Evolutionary conservation across 2,329 filamentous ascomycete species (phyloP).

Genomic region (Colletotrichum musicola): DNA sequence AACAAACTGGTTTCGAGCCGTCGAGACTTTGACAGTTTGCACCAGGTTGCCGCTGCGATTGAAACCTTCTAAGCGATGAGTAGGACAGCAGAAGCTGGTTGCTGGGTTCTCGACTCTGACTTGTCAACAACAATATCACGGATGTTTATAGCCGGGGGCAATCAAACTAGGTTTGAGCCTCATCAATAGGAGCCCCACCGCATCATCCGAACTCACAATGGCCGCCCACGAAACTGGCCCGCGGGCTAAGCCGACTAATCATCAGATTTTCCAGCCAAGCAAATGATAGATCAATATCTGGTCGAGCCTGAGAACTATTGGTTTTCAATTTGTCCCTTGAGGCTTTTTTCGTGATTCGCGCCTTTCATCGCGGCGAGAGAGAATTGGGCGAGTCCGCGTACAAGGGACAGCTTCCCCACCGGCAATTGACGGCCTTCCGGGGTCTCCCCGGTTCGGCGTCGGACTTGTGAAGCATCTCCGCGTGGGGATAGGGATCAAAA

Average conservation of each 20-base stretch:
- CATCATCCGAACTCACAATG: conserved; percentile 13
- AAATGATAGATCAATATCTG: no score
- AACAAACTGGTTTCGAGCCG: background rate
- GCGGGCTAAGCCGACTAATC: conserved; percentile 3
- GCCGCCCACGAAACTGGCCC: background rate
- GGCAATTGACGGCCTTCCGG: background rate
- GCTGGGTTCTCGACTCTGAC: background rate
- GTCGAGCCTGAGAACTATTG: no score
- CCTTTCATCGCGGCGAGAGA: no score
- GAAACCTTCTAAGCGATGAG: background rate
- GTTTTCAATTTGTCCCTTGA: no score
- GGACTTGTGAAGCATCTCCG: background rate
- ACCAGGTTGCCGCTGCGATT: background rate
- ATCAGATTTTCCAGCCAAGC: background rate
- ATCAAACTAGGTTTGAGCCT: conserved; percentile 18
- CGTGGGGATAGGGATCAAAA: background rate
- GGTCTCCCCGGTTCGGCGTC: background rate
- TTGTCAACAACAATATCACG: conserved; percentile 10
- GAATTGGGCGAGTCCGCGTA: no score
- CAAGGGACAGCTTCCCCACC: background rate
- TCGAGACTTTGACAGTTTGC: background rate
- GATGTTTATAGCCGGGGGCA: background rate
- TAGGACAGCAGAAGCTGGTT: background rate
- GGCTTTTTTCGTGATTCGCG: no score
- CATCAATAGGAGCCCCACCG: conserved; percentile 3